Conservation (phyloP, 148 eudicot genomes). For the Heliamphora exappendiculata region DNA sequence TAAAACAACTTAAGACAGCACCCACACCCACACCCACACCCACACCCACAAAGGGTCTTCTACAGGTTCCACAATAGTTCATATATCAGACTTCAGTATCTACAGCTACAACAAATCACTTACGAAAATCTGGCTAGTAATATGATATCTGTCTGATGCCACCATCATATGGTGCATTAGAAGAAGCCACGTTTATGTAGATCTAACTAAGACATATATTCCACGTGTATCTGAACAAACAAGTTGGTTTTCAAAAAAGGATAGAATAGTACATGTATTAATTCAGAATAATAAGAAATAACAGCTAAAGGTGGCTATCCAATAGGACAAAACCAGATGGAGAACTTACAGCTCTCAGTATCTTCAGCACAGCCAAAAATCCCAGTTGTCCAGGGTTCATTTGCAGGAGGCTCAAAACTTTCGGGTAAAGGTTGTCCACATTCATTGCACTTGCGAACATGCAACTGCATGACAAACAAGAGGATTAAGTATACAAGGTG, state of each 20-base stretch:
- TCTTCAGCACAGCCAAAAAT: conserved; percentile 87
- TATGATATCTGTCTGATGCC: neutral
- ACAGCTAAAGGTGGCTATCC: neutral
- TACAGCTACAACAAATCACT: neutral
- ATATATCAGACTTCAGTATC: neutral
- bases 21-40: neutral
- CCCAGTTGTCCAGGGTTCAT: conserved; percentile 96
- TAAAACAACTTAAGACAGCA: neutral
- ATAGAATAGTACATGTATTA: neutral
- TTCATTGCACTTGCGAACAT: conserved; percentile 72
- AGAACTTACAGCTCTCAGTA: conserved; percentile 79
- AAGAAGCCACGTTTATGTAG: neutral
- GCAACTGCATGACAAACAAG: conserved; percentile 41
- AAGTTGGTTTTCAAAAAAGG: neutral
- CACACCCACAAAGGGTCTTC: neutral
- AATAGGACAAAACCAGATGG: neutral
- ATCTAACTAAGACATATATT: neutral
- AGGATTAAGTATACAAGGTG: neutral
- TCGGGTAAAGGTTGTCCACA: conserved; percentile 93
- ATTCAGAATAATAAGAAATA: neutral
- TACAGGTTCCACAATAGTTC: neutral
- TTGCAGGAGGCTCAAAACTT: conserved; percentile 82
- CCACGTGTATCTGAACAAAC: neutral
- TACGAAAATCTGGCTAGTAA: neutral
- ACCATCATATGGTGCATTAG: neutral